Evolutionary conservation across 2,329 filamentous ascomycete genomes (phyloP).

Genomic region (Chaetomiaceae sp.): DNA sequence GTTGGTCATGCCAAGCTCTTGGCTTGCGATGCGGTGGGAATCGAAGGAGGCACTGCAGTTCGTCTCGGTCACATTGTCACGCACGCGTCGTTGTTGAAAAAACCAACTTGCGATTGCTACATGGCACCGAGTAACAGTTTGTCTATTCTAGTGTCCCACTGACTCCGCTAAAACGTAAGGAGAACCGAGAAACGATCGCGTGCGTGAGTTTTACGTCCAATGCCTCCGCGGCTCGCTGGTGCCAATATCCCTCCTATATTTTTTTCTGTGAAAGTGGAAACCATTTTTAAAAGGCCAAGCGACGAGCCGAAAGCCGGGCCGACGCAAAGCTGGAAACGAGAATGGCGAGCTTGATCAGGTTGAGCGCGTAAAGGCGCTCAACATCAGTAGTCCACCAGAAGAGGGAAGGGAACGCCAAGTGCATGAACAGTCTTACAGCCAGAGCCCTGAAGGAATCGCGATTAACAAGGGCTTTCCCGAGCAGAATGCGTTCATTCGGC

Average conservation of each 20-base stretch:
- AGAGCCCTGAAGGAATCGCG: conserved; percentile 6
- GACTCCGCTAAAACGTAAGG: conserved; percentile 3
- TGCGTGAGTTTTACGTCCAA: neutral
- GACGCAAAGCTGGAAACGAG: conserved; percentile 22
- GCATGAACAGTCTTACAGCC: conserved; percentile 27
- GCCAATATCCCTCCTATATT: neutral
- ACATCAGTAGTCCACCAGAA: conserved; percentile 24
- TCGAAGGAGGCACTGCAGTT: neutral
- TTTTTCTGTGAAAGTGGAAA: neutral
- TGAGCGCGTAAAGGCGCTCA: conserved; percentile 13
- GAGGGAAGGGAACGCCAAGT: conserved; percentile 17
- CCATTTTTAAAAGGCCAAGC: neutral
- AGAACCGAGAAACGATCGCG: conserved; percentile 4
- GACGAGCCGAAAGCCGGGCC: too few relatives aligned
- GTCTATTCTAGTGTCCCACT: conserved; percentile 13
- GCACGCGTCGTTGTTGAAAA: too few relatives aligned
- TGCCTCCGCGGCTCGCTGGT: neutral
- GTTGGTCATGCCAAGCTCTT: neutral
- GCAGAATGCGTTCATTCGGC: conserved; percentile 57
- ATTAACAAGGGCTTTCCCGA: neutral
- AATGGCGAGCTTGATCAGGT: conserved; percentile 16
- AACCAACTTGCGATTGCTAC: conserved; percentile 17
- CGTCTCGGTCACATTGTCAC: neutral
- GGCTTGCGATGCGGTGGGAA: neutral
- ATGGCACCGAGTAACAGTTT: conserved; percentile 12